phyloP scores from a whole-genome alignment of 2,329 filamentous ascomycete genomes.

The Periconia digitata region DNA sequence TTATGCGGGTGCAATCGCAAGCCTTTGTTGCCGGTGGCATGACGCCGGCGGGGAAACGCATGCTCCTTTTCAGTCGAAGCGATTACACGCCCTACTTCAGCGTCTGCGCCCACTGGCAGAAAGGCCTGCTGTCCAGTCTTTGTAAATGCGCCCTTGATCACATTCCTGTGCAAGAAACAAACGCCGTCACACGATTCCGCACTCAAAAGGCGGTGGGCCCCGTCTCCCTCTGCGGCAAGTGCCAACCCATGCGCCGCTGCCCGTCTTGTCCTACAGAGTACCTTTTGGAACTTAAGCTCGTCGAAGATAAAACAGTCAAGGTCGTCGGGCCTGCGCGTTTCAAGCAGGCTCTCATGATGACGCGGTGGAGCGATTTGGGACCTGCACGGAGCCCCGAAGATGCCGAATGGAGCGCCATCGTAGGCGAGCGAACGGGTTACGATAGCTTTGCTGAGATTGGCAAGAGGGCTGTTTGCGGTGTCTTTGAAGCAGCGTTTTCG shows the following conservation, averaged over 20 bases:
- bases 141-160: slow-evolving; percentile 64
- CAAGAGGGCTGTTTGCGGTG: slow-evolving; percentile 58
- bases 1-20: slow-evolving; percentile 61
- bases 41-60: slow-evolving; percentile 54
- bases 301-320: slow-evolving; percentile 53
- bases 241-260: slow-evolving; percentile 62
- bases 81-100: slow-evolving; percentile 66
- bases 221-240: slow-evolving; percentile 58
- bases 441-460: slow-evolving; percentile 58
- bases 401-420: slow-evolving; percentile 58
- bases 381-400: slow-evolving; percentile 51
- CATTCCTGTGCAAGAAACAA: slow-evolving; percentile 52
- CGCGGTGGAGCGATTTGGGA: slow-evolving; percentile 64
- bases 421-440: slow-evolving; percentile 43
- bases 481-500: slow-evolving; percentile 60
- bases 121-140: slow-evolving; percentile 61
- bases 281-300: slow-evolving; percentile 60
- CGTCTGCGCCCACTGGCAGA: slow-evolving; percentile 63
- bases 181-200: slow-evolving; percentile 46
- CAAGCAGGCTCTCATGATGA: slow-evolving; percentile 62
- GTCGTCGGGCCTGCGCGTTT: slow-evolving; percentile 51
- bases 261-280: slow-evolving; percentile 65
- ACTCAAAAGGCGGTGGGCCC: slow-evolving; percentile 44
- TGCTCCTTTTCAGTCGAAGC: slow-evolving; percentile 61
- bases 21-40: slow-evolving; percentile 54